Base-by-base conservation (phyloP, 2,329 filamentous ascomycete genomes). In the Fusarium algeriense region DNA sequence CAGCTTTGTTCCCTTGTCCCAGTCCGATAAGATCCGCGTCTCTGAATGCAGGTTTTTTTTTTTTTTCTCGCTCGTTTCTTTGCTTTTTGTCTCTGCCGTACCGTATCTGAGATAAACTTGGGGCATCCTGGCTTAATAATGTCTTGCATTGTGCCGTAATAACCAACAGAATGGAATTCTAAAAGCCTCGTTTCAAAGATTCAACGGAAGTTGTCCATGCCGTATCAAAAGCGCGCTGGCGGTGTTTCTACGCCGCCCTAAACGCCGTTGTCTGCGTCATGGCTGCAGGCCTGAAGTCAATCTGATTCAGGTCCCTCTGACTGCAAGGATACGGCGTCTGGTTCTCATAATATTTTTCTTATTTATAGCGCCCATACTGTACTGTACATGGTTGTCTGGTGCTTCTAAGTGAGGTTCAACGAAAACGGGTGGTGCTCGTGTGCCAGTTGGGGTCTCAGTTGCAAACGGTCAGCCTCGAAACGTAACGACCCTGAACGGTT, bases 21-120 rank as follows among this genome's bases (percentile, higher is more conserved):
- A 55, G 48, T 45, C 61, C 60, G 74, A 75, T 75, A 76, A 76
- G 73, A 76, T 75, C 64, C 58, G 52, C 41, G 60, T 53, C 57
- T 75, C 43, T 55, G 55, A 40, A 45, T 56, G 53, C 52, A 57
- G 60, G 58, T 54, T 60, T 57, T 66, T 64, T 62, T 37, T 37
- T 44, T 32, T 26, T n/a, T 23, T 43, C 20, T 32, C 17, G 34
- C 45, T 63, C 30, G 30, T 43, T 28, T 64, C 67, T 65, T 59
- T 55, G 54, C 40, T 45, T 52, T 54, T 65, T 64, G 43, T 32
- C 60, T 65, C 28, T 60, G 61, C 28, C 40, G 37, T 60, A 41
- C 52, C 64, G 37, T 60, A 41, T 49, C 64, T 67, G 44, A 63
- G n/a, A 41, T 40, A n/a, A 23, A 23, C 28, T 49, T n/a, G 43